Conservation (phyloP, 2,329 filamentous ascomycete genomes). For the Zalaria sp. region DNA sequence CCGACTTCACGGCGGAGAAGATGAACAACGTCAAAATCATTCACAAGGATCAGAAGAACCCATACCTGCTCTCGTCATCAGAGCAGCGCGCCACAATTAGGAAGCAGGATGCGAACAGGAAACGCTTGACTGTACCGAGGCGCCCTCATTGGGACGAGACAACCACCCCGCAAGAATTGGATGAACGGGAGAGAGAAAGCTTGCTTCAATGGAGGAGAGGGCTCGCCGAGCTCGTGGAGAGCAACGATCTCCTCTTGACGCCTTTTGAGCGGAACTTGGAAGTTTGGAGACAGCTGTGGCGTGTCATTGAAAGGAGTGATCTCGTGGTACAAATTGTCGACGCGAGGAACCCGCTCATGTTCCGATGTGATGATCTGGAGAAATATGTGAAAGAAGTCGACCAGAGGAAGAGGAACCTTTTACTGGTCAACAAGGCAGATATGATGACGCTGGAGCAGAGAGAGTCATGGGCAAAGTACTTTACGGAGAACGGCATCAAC, state of each 20-base stretch:
- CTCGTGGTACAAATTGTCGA: constrained; percentile 97
- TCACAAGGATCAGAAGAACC: constrained; percentile 90
- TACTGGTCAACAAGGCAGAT: constrained; percentile 96
- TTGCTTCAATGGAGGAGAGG: constrained; percentile 82
- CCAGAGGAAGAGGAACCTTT: constrained; percentile 71
- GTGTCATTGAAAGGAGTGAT: constrained; percentile 93
- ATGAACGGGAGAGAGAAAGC: constrained; percentile 62
- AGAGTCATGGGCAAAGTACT: constrained; percentile 71
- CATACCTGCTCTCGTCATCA: constrained; percentile 70
- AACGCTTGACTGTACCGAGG: constrained; percentile 72
- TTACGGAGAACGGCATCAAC: constrained; percentile 64
- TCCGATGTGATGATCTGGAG: constrained; percentile 87
- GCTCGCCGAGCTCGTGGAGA: constrained; percentile 83
- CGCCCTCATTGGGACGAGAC: constrained; percentile 76
- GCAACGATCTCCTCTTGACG: constrained; percentile 88
- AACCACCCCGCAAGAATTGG: constrained; percentile 73
- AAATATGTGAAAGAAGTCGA: constrained; percentile 89
- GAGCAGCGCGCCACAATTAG: constrained; percentile 67
- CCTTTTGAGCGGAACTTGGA: constrained; percentile 95
- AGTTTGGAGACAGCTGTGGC: constrained; percentile 95
- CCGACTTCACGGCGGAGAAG: constrained; percentile 97
- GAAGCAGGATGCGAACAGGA: constrained; percentile 73
- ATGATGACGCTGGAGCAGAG: constrained; percentile 91
- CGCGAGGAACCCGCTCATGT: constrained; percentile 84
- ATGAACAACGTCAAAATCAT: constrained; percentile 99